phyloP scores from a whole-genome alignment of 2,329 filamentous ascomycete species.

The Zymoseptoria crescenta region DNA sequence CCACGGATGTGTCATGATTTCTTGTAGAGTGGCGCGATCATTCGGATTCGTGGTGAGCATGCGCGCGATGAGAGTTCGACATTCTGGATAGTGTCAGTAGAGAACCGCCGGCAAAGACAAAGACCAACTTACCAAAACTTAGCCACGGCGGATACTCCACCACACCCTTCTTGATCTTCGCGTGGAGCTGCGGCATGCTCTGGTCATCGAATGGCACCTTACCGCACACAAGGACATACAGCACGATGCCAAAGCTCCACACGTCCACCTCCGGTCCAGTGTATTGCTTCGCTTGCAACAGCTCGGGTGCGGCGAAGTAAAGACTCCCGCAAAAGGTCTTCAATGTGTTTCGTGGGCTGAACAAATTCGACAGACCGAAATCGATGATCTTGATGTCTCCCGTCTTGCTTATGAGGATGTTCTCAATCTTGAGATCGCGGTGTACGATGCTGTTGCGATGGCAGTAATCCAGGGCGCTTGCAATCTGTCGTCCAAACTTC shows the following conservation, averaged over 20 bases:
- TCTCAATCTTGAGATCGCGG: slow-evolving; percentile 95
- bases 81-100: slow-evolving; percentile 54
- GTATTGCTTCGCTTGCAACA: slow-evolving; percentile 88
- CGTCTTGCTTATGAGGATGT: slow-evolving; percentile 97
- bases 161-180: slow-evolving; percentile 95
- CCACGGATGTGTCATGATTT: slow-evolving; percentile 95
- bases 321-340: slow-evolving; percentile 97
- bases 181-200: slow-evolving; percentile 95
- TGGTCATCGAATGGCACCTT: slow-evolving; percentile 99
- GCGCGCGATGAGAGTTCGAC: slow-evolving; percentile 80
- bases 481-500: slow-evolving; percentile 95
- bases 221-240: slow-evolving; percentile 93
- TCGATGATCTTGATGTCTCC: slow-evolving; percentile 99
- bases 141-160: slow-evolving; percentile 96
- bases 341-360: slow-evolving; percentile 72
- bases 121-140: slow-evolving; percentile 62
- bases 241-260: slow-evolving; percentile 97
- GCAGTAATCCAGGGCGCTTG: slow-evolving; percentile 92
- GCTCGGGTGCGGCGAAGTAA: slow-evolving; percentile 93
- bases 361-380: slow-evolving; percentile 94
- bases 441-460: slow-evolving; percentile 98
- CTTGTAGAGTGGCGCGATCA: slow-evolving; percentile 74
- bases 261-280: slow-evolving; percentile 94
- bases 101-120: neutral
- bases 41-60: slow-evolving; percentile 95